Base-by-base conservation (phyloP, 768 basidiomycete species). In the Suillus bovinus region DNA sequence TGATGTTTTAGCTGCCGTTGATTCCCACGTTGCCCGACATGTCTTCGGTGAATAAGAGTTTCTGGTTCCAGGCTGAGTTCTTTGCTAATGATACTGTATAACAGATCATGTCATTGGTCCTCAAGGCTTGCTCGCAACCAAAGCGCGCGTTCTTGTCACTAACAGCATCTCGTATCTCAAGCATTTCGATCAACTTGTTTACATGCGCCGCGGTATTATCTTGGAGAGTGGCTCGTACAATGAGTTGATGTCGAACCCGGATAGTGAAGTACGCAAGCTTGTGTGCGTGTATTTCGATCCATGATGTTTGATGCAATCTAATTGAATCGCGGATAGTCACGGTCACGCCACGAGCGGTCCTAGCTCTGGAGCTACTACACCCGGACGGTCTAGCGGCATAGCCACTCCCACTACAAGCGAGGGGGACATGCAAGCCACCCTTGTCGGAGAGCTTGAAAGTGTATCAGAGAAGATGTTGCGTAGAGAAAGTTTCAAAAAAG, bases 91-190 rank as follows among this genome's bases (percentile, higher is more conserved):
- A 61, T 11, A 24, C 7, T 14, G 22, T 46, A 20, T 3, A 52
- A 57, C 63, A 90, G 93, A 94, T 67, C 82, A 91, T 56, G 91
- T 96, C 44, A 89, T 96, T 60, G 94, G 94, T 2, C 93, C 94
- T 3, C 79, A 86, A 63, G 94, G 94, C 59, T 68, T 96, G 1
- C 85, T 96, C 38, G 84, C 90, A 9, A 83, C 85, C 17, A 96
- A 96, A 74, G 93, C 93, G 11, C 81, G 94, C 34, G 82, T 96
- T 59, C 76, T 96, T 5, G 91, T 94, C 56, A 96, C 94, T 46
- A 95, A 96, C 73, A 88, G 87, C 61, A 86, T 96, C 58, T 83
- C 93, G n/a, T 95, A 91, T 70, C 79, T 95, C 41, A 82, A 83
- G 53, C 80, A 91, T 60, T 91, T 93, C 59, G 90, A 95, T 69